Conservation (phyloP, 495 filamentous ascomycete species). For the Neurospora hispaniola region DNA sequence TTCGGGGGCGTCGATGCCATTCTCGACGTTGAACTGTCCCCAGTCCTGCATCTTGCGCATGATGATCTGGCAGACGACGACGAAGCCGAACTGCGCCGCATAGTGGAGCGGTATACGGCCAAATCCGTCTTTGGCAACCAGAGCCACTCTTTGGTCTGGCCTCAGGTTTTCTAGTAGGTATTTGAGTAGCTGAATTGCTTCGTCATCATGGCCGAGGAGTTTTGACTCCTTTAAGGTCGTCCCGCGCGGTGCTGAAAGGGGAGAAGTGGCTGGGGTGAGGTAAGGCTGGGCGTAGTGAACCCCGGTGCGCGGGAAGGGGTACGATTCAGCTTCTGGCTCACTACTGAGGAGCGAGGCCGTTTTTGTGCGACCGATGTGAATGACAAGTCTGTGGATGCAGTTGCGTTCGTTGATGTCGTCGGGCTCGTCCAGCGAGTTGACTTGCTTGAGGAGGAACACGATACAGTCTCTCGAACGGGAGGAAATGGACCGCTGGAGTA, state of each 20-base stretch:
- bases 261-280: slow-evolving; percentile 58
- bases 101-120: slow-evolving; percentile 89
- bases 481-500: slow-evolving; percentile 76
- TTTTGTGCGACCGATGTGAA: slow-evolving; percentile 75
- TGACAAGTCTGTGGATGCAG: slow-evolving; percentile 83
- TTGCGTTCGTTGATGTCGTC: slow-evolving; percentile 92
- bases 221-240: slow-evolving; percentile 39
- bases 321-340: slow-evolving; percentile 38
- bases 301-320: slow-evolving; percentile 32
- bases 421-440: slow-evolving; percentile 66
- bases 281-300: slow-evolving; percentile 52
- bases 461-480: slow-evolving; percentile 59
- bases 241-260: slow-evolving; percentile 38
- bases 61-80: slow-evolving; percentile 74
- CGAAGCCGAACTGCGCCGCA: slow-evolving; percentile 88
- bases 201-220: slow-evolving; percentile 57
- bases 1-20: slow-evolving; percentile 70
- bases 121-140: slow-evolving; percentile 62
- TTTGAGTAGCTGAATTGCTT: slow-evolving; percentile 60
- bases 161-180: slow-evolving; percentile 62
- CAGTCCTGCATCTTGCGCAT: slow-evolving; percentile 82
- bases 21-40: slow-evolving; percentile 71
- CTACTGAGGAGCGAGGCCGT: slow-evolving; percentile 38
- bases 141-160: slow-evolving; percentile 55
- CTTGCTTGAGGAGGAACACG: slow-evolving; percentile 51